A percentile compares a stretch with the other conserved stretches of the same genome.
phyloP scores from a whole-genome alignment of 176 grass and related monocot genomes.

The Thinopyrum elongatum region DNA sequence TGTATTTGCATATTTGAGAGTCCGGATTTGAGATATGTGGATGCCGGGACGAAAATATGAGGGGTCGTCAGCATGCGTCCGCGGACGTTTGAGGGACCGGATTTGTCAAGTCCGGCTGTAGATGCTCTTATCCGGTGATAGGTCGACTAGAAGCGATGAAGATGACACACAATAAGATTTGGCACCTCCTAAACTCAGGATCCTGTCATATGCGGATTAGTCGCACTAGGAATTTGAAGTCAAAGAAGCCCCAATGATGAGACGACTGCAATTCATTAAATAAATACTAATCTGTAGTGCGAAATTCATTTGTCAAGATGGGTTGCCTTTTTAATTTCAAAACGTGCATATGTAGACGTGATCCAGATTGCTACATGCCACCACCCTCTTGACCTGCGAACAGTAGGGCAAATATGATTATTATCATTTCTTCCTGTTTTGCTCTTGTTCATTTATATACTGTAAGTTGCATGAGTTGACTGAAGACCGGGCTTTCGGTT shows the following conservation, averaged over 20 bases:
- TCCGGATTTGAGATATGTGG: too few species aligned
- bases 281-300: too few species aligned
- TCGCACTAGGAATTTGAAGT: not conserved
- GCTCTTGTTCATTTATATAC: not conserved
- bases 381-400: not conserved
- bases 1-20: too few species aligned
- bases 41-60: too few species aligned
- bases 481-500: not conserved
- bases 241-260: conserved; percentile 14
- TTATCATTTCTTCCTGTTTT: not conserved
- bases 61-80: too few species aligned
- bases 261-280: not conserved
- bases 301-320: not conserved
- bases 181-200: not conserved
- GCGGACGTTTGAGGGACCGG: too few species aligned
- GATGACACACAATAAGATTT: not conserved
- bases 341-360: not conserved
- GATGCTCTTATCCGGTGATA: not conserved
- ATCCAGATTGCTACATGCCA: not conserved
- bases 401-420: not conserved
- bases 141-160: not conserved
- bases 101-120: too few species aligned
- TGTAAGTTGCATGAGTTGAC: not conserved
- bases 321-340: not conserved
- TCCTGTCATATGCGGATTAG: not conserved